phyloP scores from a whole-genome alignment of 352 stramenopile species.

The Phytophthora megakarya region DNA sequence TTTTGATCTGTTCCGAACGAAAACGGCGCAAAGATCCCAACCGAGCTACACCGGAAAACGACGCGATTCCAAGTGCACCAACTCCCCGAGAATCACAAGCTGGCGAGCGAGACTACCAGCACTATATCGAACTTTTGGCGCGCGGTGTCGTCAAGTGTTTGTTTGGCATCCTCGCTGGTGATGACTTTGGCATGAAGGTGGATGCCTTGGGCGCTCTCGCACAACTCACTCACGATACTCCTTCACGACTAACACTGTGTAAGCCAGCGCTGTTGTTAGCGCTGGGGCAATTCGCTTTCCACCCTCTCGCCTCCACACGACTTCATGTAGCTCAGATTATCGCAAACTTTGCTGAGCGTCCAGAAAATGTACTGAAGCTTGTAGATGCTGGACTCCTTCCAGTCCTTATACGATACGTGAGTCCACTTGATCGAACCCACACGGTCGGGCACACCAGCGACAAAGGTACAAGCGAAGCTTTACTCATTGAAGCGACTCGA shows the following conservation, averaged over 20 bases:
- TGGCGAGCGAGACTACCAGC: conserved; percentile 56
- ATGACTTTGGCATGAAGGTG: conserved; percentile 75
- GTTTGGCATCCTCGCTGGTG: conserved; percentile 69
- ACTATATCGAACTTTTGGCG: conserved; percentile 75
- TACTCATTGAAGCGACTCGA: conserved; percentile 61
- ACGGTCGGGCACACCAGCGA: conserved; percentile 22
- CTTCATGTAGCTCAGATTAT: conserved; percentile 74
- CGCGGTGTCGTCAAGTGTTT: conserved; percentile 75
- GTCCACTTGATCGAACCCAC: conserved; percentile 38
- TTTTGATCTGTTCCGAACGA: conserved; percentile 64
- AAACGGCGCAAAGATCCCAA: conserved; percentile 28
- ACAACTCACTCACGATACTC: conserved; percentile 65
- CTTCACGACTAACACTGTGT: conserved; percentile 71
- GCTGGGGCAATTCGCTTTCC: conserved; percentile 69
- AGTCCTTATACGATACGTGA: conserved; percentile 78
- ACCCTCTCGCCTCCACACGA: conserved; percentile 59
- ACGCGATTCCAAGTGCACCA: not conserved
- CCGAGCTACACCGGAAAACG: not conserved
- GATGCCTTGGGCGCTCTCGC: conserved; percentile 70
- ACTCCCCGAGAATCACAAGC: not conserved
- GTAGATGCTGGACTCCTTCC: conserved; percentile 65
- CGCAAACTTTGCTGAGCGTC: conserved; percentile 74
- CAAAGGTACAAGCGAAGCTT: conserved; percentile 36
- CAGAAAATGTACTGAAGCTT: conserved; percentile 76
- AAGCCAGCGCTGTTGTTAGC: conserved; percentile 63